Evolutionary conservation across 345 rosid species (phyloP).

Genomic region (Camelina laxa): DNA sequence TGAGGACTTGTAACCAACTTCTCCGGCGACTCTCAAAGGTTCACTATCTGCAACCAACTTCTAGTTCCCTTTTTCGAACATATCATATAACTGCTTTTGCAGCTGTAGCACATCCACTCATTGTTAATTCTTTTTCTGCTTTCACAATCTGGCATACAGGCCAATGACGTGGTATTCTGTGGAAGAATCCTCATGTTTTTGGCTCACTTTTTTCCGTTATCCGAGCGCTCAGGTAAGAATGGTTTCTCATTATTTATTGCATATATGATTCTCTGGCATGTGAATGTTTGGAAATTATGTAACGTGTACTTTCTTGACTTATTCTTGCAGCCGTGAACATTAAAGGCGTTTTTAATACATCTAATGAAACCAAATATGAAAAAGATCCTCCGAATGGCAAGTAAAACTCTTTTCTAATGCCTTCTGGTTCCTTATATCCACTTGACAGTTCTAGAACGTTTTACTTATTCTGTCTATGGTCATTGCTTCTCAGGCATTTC

Average conservation of each 20-base stretch:
- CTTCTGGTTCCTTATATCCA: conserved; percentile 13
- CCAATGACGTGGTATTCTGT: conserved; percentile 95
- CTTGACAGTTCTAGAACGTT: conserved; percentile 12
- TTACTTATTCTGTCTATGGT: conserved; percentile 28
- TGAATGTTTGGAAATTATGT: conserved; percentile 21
- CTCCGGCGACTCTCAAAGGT: conserved; percentile 98
- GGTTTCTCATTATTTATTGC: conserved; percentile 18
- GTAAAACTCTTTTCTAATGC: conserved; percentile 16
- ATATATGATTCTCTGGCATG: conserved; percentile 3
- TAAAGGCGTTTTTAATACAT: conserved; percentile 95
- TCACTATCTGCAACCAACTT: conserved; percentile 12
- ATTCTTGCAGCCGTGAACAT: conserved; percentile 90
- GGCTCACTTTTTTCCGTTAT: conserved; percentile 93
- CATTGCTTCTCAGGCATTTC: conserved; percentile 64
- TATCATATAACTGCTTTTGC: not conserved
- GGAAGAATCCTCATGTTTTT: conserved; percentile 97
- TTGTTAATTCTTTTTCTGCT: conserved; percentile 12
- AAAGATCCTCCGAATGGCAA: conserved; percentile 88
- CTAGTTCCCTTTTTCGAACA: conserved; percentile 15
- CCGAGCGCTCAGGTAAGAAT: conserved; percentile 88
- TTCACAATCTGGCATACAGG: conserved; percentile 56
- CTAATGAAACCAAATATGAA: conserved; percentile 93
- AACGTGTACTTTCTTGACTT: conserved; percentile 29
- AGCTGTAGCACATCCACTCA: conserved; percentile 20
- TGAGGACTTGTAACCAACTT: conserved; percentile 99